Base-by-base conservation (phyloP, 441 rosid genomes). In the Manihot esculenta region DNA sequence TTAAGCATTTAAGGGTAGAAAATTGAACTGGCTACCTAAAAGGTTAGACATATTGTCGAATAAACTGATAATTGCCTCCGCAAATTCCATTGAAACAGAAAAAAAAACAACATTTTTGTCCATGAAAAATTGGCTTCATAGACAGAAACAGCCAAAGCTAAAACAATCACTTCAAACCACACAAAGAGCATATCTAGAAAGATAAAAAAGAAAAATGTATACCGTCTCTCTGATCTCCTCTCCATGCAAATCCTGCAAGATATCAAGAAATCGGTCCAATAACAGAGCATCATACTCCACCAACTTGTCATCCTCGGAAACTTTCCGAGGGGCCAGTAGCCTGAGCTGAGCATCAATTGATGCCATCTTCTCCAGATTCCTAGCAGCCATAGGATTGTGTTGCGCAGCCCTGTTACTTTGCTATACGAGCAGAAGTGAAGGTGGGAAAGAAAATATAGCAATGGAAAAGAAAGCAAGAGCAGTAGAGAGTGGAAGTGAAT, bases 261-360 rank as follows among this genome's bases (percentile, higher is more conserved):
- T 95, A 71, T 93, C 98, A 14, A 95, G 95, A 78, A 95, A 95
- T 2, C 97, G 88, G 81, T 93, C 98, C 74, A 95, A 69, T 51
- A 95, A 86, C 72, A 95, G 64, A 79, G 98, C 99, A 79, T 95
- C 99, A 64, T 95, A 95, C 84, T 95, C 99, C 49, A 95, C 84
- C 79, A 95, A 75, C 66, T 95, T 95, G 71, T 95, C 99, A 77
- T 95, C 99, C 78, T 95, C 99, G 62, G 93, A 85, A 38, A 95
- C 96, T 83, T 89, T 93, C 5, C 80, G 80, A 49, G 99, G 99
- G 24, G 83, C 98, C 73, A 95, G 49, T 35, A 79, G 91, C 82
- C 98, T 85, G 49, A 95, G 86, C 73, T 93, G 99, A 8, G 93
- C 95, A 80, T 95, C 99, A 33, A 95, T 95, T 10, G 99, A 92